Evolutionary conservation across 2,329 filamentous ascomycete species (phyloP), one percentile per base, ranked within the genome.

Genomic region (Colletotrichum sp.): DNA sequence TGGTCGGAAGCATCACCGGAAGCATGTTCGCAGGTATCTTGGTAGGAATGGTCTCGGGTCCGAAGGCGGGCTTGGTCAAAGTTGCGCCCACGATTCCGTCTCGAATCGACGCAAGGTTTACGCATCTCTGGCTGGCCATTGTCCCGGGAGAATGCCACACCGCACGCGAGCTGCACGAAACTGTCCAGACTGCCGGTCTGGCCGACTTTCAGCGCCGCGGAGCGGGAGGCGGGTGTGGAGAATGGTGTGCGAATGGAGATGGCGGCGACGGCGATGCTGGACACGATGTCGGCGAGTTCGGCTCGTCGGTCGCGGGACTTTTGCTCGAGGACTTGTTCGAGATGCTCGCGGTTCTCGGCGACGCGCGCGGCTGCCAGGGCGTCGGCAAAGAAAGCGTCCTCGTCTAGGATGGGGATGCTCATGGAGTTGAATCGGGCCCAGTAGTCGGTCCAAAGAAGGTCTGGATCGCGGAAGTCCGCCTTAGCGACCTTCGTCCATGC

Each of bases 361-460:
- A 21, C 57, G 33, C 29, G 31, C 7, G 70, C 70, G 51, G 73
- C 70, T n/a, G 57, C 43, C 29, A 65, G 54, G 34, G 69, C 69
- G 58, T 74, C 66, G 55, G 72, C 72, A 21, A 76, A 72, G 47
- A 70, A 72, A 43, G 69, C 69, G 27, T 72, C 67, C 54, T 66
- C 68, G 51, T 74, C 71, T 18, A 43, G 71, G 12, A 74, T 36
- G n/a, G 72, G 64, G 47, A 76, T 65, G 13, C 57, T 64, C 29
- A 73, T 70, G 33, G 71, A 75, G 21, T 75, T 72, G 65, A 68
- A 75, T 31, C 54, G 55, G 33, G 58, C 27, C 68, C 72, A 74
- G 70, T 72, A 72, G 16, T 72, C 59, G 3, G 38, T 51, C 73
- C 66, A 72, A 18, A 75, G 54, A 8, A 38, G 29, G 11, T 34